A percentile compares a stretch with the other conserved stretches of the same genome.
Conservation (phyloP, 768 basidiomycete genomes). For the Exidia glandulosa region DNA sequence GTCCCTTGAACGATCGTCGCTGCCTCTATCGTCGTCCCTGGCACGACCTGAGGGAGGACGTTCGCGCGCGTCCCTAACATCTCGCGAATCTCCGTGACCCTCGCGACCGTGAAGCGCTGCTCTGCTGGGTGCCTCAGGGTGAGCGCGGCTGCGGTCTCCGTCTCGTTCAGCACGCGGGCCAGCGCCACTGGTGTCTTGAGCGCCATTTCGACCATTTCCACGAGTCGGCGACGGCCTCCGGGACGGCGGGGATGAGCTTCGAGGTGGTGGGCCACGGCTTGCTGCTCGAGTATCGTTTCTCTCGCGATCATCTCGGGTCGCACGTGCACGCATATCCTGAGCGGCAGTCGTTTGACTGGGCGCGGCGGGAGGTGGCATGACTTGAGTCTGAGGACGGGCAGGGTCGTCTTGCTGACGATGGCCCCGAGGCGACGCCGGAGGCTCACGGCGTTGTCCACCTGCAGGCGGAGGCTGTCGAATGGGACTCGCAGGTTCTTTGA, state of each 20-base stretch:
- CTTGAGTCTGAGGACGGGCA: conserved; percentile 28
- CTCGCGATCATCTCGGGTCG: neutral
- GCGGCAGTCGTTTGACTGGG: conserved; percentile 73
- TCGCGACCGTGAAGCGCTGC: neutral
- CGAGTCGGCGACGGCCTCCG: neutral
- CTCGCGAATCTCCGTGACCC: neutral
- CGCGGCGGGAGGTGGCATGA: conserved; percentile 67
- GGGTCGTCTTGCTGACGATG: conserved; percentile 29
- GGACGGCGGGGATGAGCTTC: neutral
- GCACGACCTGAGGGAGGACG: conserved; percentile 1
- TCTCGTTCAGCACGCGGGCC: neutral
- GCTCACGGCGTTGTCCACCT: conserved; percentile 18
- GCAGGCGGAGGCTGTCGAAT: conserved; percentile 9
- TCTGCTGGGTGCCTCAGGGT: neutral
- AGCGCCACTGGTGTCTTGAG: neutral
- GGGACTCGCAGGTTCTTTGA: conserved; percentile 12
- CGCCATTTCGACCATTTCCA: neutral
- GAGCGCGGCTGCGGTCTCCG: neutral
- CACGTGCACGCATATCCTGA: conserved; percentile 56
- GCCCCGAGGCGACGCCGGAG: conserved; percentile 27
- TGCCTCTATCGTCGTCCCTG: conserved; percentile 14
- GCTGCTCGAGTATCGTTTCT: neutral
- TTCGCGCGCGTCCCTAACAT: conserved; percentile 7
- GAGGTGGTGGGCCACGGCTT: neutral
- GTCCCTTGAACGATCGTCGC: conserved; percentile 15